Base-by-base conservation (phyloP, 495 filamentous ascomycete species). In the Amorphotheca resinae region DNA sequence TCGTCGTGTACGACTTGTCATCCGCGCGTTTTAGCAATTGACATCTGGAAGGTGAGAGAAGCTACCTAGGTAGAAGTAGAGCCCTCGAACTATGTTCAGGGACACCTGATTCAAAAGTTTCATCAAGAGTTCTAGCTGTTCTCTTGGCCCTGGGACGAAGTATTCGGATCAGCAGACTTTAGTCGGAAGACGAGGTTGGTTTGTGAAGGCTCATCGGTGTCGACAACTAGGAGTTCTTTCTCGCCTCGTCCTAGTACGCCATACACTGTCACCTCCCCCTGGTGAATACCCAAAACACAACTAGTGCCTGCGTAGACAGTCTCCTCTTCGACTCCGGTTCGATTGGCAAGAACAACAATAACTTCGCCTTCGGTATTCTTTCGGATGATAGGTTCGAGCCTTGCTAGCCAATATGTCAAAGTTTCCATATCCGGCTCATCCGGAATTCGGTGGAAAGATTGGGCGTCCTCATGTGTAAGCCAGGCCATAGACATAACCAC, bases 401-500 rank as follows among this genome's bases (percentile, higher is more conserved):
- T 68, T 49, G 79, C 76, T n/a, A 93, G 63, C 91, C 91, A 98
- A 62, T 95, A 98, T 17, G 74, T 74, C 43, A 95, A 68, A 0
- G 86, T 93, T 41, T 84, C 76, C 48, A 56, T 53, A 47, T 95
- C 87, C 7, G 87, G 82, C 47, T 79, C 67, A 42, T 65, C 36
- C 22, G 59, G 62, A 58, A 51, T 46, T 60, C 52, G 48, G 39
- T 61, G 48, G 52, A 59, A 64, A 33, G 61, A n/a, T 68, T 56
- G 31, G 59, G 69, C 31, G 61, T 72, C 37, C 59, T 76, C 54
- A 40, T 62, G 55, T 3, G 82, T 84, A 30, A 89, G 63, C 88
- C 88, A 98, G 0, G 91, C 87, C 84, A 95, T 95, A 12, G 76
- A 76, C 17, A 95, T 45, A 40, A 94, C 72, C 14, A 93, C 79